Evolutionary conservation across 108 stramenopile genomes (phyloP).

Genomic region (Parietichytrium sp.): DNA sequence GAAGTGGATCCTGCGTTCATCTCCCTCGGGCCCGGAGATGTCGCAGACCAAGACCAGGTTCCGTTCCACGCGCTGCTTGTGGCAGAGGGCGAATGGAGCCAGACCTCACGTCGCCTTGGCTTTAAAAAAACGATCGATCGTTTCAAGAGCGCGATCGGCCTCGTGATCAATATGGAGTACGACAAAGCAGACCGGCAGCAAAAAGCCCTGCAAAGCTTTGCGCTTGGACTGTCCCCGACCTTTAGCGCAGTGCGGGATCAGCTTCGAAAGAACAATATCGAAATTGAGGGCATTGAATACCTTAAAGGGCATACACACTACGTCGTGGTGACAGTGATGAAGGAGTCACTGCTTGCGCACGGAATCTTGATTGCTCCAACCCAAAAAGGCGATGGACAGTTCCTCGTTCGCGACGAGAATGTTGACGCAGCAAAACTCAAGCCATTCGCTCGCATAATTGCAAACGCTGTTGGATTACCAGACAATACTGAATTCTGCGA

Average conservation of each 20-base stretch:
- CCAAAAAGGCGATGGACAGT: not conserved
- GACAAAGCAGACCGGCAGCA: not conserved
- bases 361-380: too few relatives aligned
- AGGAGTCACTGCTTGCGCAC: not conserved
- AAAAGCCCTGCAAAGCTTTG: not conserved
- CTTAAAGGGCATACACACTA: not conserved
- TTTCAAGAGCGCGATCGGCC: not conserved
- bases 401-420: not conserved
- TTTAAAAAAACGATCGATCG: not conserved
- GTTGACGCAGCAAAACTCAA: not conserved
- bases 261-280: not conserved
- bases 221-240: not conserved
- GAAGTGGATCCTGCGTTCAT: not conserved
- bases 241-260: not conserved
- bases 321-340: not conserved
- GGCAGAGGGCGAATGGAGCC: constrained; percentile 22
- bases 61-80: not conserved
- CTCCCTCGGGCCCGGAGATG: not conserved
- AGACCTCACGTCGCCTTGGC: not conserved
- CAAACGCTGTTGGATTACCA: not conserved
- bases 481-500: not conserved
- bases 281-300: not conserved
- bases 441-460: not conserved
- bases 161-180: constrained; percentile 5
- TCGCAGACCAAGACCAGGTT: not conserved